Base-by-base conservation (phyloP, 345 rosid species). In the Eucalyptus caleyi region DNA sequence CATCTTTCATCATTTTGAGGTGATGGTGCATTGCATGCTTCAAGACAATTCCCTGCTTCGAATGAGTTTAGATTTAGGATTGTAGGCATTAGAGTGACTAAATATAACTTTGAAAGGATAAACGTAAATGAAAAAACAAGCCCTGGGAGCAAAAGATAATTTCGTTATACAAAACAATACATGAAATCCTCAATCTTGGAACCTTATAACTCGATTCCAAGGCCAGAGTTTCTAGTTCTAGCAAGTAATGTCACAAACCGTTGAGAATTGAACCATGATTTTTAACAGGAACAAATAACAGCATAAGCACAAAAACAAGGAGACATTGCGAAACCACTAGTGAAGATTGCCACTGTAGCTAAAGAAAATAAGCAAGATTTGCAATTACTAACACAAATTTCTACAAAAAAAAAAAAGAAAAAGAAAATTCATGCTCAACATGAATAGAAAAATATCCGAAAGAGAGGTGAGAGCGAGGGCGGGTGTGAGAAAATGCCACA, bases 181-280 rank as follows among this genome's bases (percentile, higher is more conserved):
- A 54, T 21, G 60, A 23, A 23, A 56, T 56, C 26, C 26, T 56
- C 11, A 56, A 23, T 23, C 62, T 9, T 0, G 6, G 65, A 26
- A 59, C 67, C 16, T 60, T 13, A 0, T 11, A 11, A 60, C 67
- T 60, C 8, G 8, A 60, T 27, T 26, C 4, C 32, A 27, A 60
- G 6, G n/a, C 32, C 4, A 27, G 6, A 60, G 32, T 2, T 27
- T 60, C 16, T 1, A 1, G 15, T 60, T 26, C n/a, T 27, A 11
- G n/a, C 16, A 27, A 6, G 67, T 3, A 27, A 0, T 60, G 30
- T 3, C 32, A 60, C 15, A 6, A 6, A 2, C 32, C 32, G 2
- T 60, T 0, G 16, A 60, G 67, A 60, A 60, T 60, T 26, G n/a
- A 26, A 6, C 32, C 15, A 12, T 27, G 30, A 0, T 26, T 60